These are phyloP conservation scores for Cardiospermum halicacabum DNA, from an alignment of 345 rosid species.

Conservation along the genomic window DNA sequence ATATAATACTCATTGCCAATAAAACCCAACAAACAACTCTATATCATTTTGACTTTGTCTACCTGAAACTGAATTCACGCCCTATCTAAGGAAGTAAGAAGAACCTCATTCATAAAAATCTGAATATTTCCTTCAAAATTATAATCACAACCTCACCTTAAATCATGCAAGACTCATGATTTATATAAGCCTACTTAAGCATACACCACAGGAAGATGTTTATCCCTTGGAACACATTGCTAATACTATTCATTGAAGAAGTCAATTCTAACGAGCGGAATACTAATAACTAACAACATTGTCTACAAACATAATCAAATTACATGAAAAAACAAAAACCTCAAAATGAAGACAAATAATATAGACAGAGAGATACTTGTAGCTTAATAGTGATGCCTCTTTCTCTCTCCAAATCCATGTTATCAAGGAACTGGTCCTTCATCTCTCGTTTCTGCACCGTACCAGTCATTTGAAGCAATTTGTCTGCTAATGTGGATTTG, in stretches of 20 bases:
- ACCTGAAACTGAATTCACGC: neutral
- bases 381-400: constrained; percentile 97
- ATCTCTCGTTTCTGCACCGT: constrained; percentile 89
- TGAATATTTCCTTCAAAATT: neutral
- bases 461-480: constrained; percentile 89
- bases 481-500: constrained; percentile 92
- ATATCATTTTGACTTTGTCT: too few species aligned
- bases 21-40: too few species aligned
- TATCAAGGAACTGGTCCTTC: constrained; percentile 98
- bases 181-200: neutral
- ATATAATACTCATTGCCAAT: neutral
- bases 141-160: neutral
- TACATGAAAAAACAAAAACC: neutral
- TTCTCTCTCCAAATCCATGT: constrained; percentile 98
- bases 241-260: too few species aligned
- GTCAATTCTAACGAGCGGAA: too few species aligned
- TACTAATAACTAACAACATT: neutral
- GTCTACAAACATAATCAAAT: neutral
- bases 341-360: neutral
- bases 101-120: neutral
- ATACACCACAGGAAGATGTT: too few species aligned
- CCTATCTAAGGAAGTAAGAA: neutral
- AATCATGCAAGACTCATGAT: neutral
- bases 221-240: too few species aligned
- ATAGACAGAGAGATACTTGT: constrained; percentile 34